phyloP scores from a whole-genome alignment of 192 early-diverging fungal genomes.

The Funneliformis geosporum region DNA sequence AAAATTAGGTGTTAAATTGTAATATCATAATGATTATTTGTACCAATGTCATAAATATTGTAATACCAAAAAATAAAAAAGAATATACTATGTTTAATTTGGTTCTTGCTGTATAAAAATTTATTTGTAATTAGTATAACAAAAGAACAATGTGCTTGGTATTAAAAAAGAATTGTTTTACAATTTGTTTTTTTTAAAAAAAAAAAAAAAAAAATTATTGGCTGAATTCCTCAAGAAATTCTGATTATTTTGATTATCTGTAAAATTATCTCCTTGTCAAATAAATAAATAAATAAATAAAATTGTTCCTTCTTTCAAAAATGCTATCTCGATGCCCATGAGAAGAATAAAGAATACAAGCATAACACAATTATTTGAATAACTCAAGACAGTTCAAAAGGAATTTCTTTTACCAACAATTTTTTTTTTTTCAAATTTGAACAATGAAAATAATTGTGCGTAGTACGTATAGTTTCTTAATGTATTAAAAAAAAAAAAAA shows the following conservation, averaged over 20 bases:
- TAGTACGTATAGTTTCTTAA: neutral
- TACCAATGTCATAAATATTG: too few species aligned
- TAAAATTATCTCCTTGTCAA: neutral
- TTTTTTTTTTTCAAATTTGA: neutral
- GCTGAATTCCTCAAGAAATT: neutral
- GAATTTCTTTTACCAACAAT: neutral
- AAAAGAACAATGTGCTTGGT: too few species aligned
- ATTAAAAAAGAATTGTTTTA: neutral
- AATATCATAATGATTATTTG: too few species aligned
- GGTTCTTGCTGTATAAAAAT: neutral
- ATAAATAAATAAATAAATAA: neutral
- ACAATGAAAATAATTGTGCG: neutral
- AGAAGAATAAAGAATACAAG: neutral
- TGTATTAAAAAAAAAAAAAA: neutral
- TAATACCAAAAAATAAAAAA: too few species aligned
- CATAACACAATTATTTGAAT: neutral
- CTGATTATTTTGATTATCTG: neutral
- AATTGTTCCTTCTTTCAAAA: neutral
- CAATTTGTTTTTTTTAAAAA: too few species aligned
- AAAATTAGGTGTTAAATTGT: neutral
- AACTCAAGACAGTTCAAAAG: neutral
- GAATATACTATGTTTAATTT: neutral
- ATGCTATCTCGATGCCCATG: neutral
- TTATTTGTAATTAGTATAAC: neutral
- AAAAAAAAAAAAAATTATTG: neutral